phyloP scores from a whole-genome alignment of 2,329 filamentous ascomycete species.

The Blastomyces percursus region DNA sequence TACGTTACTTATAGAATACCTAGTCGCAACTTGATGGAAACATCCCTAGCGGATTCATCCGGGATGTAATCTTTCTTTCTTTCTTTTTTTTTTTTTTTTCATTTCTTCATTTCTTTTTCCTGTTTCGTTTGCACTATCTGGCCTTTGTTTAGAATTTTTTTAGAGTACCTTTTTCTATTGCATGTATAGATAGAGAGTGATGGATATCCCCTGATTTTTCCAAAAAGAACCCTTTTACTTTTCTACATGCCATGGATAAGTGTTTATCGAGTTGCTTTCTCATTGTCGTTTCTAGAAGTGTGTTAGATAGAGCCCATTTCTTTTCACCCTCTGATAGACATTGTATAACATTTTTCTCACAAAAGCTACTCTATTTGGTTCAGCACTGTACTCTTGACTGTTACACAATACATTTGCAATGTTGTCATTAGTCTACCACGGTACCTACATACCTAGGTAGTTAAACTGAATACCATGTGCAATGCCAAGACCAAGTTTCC shows the following conservation, averaged over 20 bases:
- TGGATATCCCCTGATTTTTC: slow-evolving; percentile 9
- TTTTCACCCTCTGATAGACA: background rate
- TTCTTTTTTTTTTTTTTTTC: background rate
- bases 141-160: background rate
- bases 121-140: background rate
- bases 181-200: slow-evolving; percentile 8
- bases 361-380: background rate
- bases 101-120: background rate
- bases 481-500: background rate
- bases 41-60: background rate
- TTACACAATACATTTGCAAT: no score
- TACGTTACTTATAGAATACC: background rate
- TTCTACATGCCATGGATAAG: slow-evolving; percentile 7
- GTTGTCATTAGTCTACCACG: no score
- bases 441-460: no score
- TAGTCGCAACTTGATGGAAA: slow-evolving; percentile 1
- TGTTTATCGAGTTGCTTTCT: slow-evolving; percentile 2
- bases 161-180: slow-evolving; percentile 8
- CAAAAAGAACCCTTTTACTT: slow-evolving; percentile 1
- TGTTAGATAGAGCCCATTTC: background rate
- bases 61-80: background rate
- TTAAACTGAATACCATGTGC: no score
- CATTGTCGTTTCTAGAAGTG: background rate
- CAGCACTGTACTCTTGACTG: background rate
- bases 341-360: background rate